phyloP scores from a whole-genome alignment of 495 filamentous ascomycete genomes.

The Antarctomyces pellizariae region DNA sequence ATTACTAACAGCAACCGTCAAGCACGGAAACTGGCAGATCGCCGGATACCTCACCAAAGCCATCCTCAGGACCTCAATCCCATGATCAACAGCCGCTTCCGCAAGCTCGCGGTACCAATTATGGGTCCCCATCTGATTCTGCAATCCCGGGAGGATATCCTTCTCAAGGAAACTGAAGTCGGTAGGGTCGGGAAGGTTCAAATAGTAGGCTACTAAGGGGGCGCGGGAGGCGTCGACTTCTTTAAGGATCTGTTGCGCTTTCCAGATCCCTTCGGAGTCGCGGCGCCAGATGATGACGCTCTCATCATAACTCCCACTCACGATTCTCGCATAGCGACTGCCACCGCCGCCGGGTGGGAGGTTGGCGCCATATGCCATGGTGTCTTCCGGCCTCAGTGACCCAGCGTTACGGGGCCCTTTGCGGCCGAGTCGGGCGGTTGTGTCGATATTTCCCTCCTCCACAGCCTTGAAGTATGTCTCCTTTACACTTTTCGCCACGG shows the following conservation, averaged over 20 bases:
- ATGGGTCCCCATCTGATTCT: not conserved
- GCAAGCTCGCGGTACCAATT: not conserved
- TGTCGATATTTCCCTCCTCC: conserved; percentile 27
- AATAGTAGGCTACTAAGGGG: conserved; percentile 8
- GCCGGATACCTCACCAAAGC: too few species aligned
- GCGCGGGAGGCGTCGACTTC: conserved; percentile 35
- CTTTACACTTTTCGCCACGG: conserved; percentile 52
- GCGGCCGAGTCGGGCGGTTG: conserved; percentile 13
- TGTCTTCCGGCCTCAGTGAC: conserved; percentile 48
- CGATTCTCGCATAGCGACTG: conserved; percentile 64
- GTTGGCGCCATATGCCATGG: conserved; percentile 55
- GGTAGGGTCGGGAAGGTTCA: not conserved
- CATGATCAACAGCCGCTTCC: conserved; percentile 1
- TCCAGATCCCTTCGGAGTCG: conserved; percentile 62
- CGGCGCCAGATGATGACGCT: conserved; percentile 85
- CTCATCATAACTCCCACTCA: conserved; percentile 90
- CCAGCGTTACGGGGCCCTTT: conserved; percentile 47
- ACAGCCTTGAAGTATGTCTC: conserved; percentile 45
- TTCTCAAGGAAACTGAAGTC: not conserved
- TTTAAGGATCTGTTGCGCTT: conserved; percentile 39
- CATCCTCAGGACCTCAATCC: conserved; percentile 1
- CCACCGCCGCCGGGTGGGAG: conserved; percentile 78
- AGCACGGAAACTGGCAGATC: too few species aligned
- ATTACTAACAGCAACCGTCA: too few species aligned
- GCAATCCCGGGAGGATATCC: not conserved